Percentiles rank a stretch among this genome's conserved stretches.
These are phyloP conservation scores for Wallacemonas collosoma DNA, from an alignment of 208 protist genomes.

Conservation along the genomic window DNA sequence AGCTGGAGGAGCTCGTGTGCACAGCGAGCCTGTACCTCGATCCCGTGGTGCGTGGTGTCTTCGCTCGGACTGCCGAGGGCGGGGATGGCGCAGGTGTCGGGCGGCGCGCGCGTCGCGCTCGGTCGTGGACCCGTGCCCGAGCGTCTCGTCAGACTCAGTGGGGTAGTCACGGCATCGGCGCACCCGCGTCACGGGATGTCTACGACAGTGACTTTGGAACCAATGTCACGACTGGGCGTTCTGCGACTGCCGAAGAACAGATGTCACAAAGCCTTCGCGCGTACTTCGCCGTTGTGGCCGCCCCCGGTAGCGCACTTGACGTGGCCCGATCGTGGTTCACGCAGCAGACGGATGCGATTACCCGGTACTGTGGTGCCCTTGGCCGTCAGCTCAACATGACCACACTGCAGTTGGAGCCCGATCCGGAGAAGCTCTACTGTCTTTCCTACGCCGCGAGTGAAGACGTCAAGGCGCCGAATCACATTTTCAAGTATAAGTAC, in stretches of 20 bases:
- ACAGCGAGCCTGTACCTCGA: conserved; percentile 37
- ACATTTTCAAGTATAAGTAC: conserved; percentile 72
- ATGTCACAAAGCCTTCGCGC: conserved; percentile 51
- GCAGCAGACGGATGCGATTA: conserved; percentile 53
- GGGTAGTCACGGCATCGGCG: no score
- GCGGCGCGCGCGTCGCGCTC: no score
- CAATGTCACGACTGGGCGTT: background rate
- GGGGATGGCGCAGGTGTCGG: no score
- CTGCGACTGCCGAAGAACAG: conserved; percentile 13
- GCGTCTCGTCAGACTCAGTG: no score
- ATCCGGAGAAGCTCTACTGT: conserved; percentile 58
- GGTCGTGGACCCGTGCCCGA: no score
- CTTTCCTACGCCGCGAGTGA: conserved; percentile 66
- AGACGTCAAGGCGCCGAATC: conserved; percentile 46
- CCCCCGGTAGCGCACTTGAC: conserved; percentile 59
- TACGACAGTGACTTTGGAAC: no score
- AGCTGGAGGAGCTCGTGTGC: conserved; percentile 33
- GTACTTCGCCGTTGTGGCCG: conserved; percentile 70
- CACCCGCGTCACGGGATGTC: no score
- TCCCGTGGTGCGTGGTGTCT: background rate
- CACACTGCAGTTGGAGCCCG: conserved; percentile 64
- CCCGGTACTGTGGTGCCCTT: conserved; percentile 45
- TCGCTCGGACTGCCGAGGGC: background rate
- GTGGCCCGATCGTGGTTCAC: conserved; percentile 61
- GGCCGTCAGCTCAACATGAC: conserved; percentile 35